Percentiles rank a stretch among this genome's conserved stretches.
Evolutionary conservation across 495 filamentous ascomycete species (phyloP).

Genomic region (Penicillium argentinense): DNA sequence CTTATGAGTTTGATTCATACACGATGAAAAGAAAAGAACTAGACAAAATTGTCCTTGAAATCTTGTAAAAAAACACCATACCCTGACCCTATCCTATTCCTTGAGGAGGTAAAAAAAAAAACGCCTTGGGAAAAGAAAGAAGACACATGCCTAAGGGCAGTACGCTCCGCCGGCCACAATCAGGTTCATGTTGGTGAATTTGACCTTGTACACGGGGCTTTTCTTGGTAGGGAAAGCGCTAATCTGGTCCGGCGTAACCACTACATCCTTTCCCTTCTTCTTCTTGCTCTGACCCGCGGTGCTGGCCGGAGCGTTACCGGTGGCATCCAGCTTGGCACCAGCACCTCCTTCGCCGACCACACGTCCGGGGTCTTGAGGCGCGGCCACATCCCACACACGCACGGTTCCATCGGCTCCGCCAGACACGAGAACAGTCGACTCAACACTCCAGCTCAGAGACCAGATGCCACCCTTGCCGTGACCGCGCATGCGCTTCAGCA

Average conservation of each 20-base stretch:
- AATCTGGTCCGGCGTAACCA: conserved; percentile 90
- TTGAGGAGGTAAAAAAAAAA: conserved; percentile 8
- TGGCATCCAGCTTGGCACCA: conserved; percentile 54
- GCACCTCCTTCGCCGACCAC: conserved; percentile 55
- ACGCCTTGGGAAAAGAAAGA: conserved; percentile 12
- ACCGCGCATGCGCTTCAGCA: conserved; percentile 88
- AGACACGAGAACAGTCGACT: conserved; percentile 83
- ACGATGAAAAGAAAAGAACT: too few species aligned
- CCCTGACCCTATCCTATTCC: too few species aligned
- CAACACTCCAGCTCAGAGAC: conserved; percentile 86
- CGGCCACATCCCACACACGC: conserved; percentile 85
- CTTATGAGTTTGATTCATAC: too few species aligned
- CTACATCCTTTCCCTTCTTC: conserved; percentile 85
- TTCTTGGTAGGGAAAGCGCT: conserved; percentile 93
- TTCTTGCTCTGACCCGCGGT: conserved; percentile 49
- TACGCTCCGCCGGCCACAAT: conserved; percentile 87
- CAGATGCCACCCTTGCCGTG: conserved; percentile 93
- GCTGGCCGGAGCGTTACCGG: conserved; percentile 33
- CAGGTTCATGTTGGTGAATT: conserved; percentile 91
- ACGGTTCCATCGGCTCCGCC: conserved; percentile 92
- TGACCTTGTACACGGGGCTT: conserved; percentile 88
- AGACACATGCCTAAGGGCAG: conserved; percentile 47
- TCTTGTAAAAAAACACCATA: too few species aligned
- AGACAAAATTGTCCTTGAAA: too few species aligned
- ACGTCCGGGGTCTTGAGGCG: conserved; percentile 62